phyloP scores from a whole-genome alignment of 371 early-diverging fungal species.

The Mortierella sp. region DNA sequence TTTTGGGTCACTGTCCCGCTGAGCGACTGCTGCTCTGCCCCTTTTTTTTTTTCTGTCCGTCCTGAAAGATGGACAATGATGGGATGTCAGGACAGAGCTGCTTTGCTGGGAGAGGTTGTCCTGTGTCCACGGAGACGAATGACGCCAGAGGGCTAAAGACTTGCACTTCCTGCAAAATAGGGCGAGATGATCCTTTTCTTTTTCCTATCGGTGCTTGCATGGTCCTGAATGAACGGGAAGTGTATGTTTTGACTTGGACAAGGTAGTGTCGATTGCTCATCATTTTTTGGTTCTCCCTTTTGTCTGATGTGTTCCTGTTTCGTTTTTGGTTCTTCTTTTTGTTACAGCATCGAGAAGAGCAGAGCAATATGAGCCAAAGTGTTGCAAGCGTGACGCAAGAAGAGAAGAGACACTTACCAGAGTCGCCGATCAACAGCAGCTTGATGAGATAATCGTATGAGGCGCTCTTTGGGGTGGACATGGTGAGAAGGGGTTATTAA shows the following conservation, averaged over 20 bases:
- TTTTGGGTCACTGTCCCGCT: constrained; percentile 3
- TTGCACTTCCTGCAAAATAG: background rate
- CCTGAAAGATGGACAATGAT: constrained; percentile 1
- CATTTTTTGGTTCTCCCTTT: background rate
- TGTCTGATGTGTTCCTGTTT: constrained; percentile 1
- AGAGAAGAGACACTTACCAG: constrained; percentile 78
- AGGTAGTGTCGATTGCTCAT: background rate
- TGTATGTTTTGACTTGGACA: background rate
- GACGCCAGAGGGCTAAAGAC: constrained; percentile 7
- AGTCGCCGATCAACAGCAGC: constrained; percentile 99
- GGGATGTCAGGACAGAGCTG: constrained; percentile 3
- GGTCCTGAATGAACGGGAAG: background rate
- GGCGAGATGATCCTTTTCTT: background rate
- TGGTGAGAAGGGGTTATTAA: constrained; percentile 42
- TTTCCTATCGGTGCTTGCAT: background rate
- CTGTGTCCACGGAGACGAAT: constrained; percentile 3
- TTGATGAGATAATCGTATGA: constrained; percentile 99
- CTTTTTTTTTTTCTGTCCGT: background rate
- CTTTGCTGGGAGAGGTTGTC: background rate
- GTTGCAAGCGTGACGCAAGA: background rate
- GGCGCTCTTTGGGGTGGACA: constrained; percentile 88
- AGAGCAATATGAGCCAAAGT: background rate
- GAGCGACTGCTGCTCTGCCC: background rate
- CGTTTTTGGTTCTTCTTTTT: background rate
- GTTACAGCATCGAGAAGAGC: too few relatives aligned